Evolutionary conservation across 768 basidiomycete genomes (phyloP).

Genomic region (Hygrophoropsis aurantiaca): DNA sequence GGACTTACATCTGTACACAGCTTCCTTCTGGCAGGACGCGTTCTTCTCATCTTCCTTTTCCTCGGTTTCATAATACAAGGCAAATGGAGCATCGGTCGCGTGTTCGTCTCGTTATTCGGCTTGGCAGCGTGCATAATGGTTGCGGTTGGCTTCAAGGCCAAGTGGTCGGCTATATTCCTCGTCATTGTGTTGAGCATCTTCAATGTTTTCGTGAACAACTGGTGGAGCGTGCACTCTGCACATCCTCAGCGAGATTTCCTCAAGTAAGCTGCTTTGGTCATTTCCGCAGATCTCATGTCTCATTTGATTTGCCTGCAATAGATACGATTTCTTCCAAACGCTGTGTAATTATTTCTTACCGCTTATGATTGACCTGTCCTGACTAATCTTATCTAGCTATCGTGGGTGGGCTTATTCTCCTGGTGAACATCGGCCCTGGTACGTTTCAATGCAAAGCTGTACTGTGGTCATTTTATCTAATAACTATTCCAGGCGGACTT

Average conservation of each 20-base stretch:
- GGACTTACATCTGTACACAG: constrained; percentile 38
- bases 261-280: constrained; percentile 59
- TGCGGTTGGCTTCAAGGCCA: constrained; percentile 98
- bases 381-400: constrained; percentile 53
- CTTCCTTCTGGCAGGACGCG: constrained; percentile 95
- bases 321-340: constrained; percentile 99
- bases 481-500: constrained; percentile 66
- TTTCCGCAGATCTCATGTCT: constrained; percentile 3
- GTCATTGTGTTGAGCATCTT: constrained; percentile 89
- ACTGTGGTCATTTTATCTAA: no score
- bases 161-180: constrained; percentile 96
- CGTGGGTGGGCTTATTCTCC: constrained; percentile 93
- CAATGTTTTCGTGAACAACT: constrained; percentile 99
- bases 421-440: constrained; percentile 99
- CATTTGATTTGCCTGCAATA: constrained; percentile 32
- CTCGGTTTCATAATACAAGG: constrained; percentile 96
- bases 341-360: constrained; percentile 48
- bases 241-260: constrained; percentile 98
- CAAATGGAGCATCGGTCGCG: constrained; percentile 81
- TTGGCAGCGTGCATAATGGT: constrained; percentile 94
- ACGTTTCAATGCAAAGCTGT: no score
- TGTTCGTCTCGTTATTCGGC: constrained; percentile 87
- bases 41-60: constrained; percentile 98
- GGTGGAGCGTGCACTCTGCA: constrained; percentile 90
- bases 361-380: constrained; percentile 4